Percentiles rank a stretch among this genome's conserved stretches.
These are phyloP conservation scores for Suhomyces bokatorum DNA, from an alignment of 1,139 yeast genomes.

Conservation along the genomic window DNA sequence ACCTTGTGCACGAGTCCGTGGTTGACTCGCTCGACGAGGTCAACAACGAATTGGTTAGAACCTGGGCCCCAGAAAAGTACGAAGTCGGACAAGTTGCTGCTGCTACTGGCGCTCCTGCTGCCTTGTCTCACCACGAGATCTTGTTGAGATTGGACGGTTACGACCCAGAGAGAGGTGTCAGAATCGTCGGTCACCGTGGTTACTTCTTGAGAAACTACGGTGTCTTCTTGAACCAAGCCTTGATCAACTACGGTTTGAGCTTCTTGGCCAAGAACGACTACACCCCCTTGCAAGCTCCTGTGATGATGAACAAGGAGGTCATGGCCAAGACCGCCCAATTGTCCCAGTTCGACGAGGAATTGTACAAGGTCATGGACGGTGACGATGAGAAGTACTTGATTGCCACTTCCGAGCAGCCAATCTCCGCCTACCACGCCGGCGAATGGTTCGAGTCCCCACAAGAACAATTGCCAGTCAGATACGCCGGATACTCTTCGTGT, in stretches of 20 bases:
- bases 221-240: slow-evolving; percentile 96
- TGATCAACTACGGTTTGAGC: slow-evolving; percentile 90
- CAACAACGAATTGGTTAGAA: slow-evolving; percentile 81
- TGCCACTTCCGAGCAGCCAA: slow-evolving; percentile 99
- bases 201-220: slow-evolving; percentile 93
- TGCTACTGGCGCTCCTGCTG: slow-evolving; percentile 74
- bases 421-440: slow-evolving; percentile 94
- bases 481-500: slow-evolving; percentile 98
- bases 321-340: slow-evolving; percentile 99
- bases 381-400: slow-evolving; percentile 95
- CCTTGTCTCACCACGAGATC: slow-evolving; percentile 92
- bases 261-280: slow-evolving; percentile 81
- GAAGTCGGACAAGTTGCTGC: slow-evolving; percentile 64
- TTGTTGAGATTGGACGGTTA: slow-evolving; percentile 93
- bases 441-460: slow-evolving; percentile 99
- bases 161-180: slow-evolving; percentile 98
- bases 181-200: slow-evolving; percentile 98
- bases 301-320: slow-evolving; percentile 98
- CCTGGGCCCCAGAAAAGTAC: slow-evolving; percentile 75
- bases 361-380: slow-evolving; percentile 95
- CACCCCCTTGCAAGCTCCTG: slow-evolving; percentile 95
- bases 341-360: slow-evolving; percentile 96
- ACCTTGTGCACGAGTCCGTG: slow-evolving; percentile 89
- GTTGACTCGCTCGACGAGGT: slow-evolving; percentile 87
- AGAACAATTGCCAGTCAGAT: slow-evolving; percentile 93